phyloP scores from a whole-genome alignment of 169 alveolate genomes.

The Cardiosporidium cionae region DNA sequence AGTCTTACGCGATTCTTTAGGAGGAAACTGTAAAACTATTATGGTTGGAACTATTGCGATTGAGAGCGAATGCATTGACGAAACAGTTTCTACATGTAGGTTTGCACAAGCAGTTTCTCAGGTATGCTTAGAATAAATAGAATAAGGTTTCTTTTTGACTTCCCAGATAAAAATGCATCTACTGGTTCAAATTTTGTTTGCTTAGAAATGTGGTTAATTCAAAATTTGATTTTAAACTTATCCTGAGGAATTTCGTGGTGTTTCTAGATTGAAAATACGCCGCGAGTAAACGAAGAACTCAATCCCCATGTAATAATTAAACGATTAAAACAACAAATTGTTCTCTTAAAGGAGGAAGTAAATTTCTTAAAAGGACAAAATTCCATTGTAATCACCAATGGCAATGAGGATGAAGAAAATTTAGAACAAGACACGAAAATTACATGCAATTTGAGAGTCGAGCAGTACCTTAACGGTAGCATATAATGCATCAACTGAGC shows the following conservation, averaged over 20 bases:
- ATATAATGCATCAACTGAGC: no score
- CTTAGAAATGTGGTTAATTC: not conserved
- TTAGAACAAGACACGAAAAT: conserved; percentile 59
- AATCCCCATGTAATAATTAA: conserved; percentile 74
- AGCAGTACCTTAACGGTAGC: conserved; percentile 50
- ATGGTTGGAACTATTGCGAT: conserved; percentile 78
- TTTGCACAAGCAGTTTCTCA: conserved; percentile 35
- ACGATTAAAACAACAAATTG: conserved; percentile 68
- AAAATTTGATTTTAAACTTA: not conserved
- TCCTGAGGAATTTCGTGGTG: not conserved
- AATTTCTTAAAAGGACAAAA: conserved; percentile 72
- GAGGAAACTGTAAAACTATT: conserved; percentile 85
- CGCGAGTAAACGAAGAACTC: conserved; percentile 70
- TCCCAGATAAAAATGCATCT: not conserved
- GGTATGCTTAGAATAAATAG: not conserved
- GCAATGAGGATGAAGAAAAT: conserved; percentile 25
- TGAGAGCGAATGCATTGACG: conserved; percentile 62
- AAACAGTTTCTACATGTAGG: conserved; percentile 72
- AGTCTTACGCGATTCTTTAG: conserved; percentile 83
- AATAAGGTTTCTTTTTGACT: not conserved
- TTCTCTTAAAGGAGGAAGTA: conserved; percentile 68
- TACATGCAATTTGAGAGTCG: conserved; percentile 61
- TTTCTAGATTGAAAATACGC: conserved; percentile 59
- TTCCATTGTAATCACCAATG: conserved; percentile 54
- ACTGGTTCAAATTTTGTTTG: not conserved